phyloP scores from a whole-genome alignment of 2,329 filamentous ascomycete genomes.

The Pseudophaeomoniella oleicola region DNA sequence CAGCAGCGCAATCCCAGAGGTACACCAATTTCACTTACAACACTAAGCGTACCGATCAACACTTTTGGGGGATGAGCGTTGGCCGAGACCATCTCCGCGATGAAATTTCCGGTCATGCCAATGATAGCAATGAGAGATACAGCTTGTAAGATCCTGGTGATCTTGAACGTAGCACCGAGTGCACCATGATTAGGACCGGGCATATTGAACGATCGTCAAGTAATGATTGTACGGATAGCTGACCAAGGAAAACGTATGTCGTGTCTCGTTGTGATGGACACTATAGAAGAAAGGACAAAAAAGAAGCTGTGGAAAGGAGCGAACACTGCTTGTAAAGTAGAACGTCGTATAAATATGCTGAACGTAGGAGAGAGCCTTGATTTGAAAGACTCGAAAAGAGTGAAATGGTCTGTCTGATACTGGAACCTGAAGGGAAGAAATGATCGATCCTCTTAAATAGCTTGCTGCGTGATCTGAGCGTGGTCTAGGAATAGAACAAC shows the following conservation, averaged over 20 bases:
- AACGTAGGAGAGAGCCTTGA: neutral
- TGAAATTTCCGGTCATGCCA: conserved; percentile 69
- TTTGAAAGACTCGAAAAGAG: neutral
- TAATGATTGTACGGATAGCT: conserved; percentile 2
- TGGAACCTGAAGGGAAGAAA: no score
- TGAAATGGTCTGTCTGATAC: neutral
- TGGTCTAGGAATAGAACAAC: no score
- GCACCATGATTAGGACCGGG: conserved; percentile 42
- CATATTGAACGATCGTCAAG: conserved; percentile 6
- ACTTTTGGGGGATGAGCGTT: conserved; percentile 54
- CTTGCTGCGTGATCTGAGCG: no score
- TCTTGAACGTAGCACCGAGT: conserved; percentile 64
- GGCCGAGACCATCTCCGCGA: conserved; percentile 55
- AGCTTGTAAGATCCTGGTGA: conserved; percentile 56
- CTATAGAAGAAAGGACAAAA: no score
- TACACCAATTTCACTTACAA: conserved; percentile 47
- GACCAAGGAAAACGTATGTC: no score
- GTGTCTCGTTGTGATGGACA: no score
- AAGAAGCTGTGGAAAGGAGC: no score
- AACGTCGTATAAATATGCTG: no score
- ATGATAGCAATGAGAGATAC: conserved; percentile 62
- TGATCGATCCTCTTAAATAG: no score
- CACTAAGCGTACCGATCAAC: conserved; percentile 61
- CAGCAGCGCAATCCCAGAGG: neutral
- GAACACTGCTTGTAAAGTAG: no score